phyloP scores from a whole-genome alignment of 495 filamentous ascomycete species.

The Neurospora sp. region DNA sequence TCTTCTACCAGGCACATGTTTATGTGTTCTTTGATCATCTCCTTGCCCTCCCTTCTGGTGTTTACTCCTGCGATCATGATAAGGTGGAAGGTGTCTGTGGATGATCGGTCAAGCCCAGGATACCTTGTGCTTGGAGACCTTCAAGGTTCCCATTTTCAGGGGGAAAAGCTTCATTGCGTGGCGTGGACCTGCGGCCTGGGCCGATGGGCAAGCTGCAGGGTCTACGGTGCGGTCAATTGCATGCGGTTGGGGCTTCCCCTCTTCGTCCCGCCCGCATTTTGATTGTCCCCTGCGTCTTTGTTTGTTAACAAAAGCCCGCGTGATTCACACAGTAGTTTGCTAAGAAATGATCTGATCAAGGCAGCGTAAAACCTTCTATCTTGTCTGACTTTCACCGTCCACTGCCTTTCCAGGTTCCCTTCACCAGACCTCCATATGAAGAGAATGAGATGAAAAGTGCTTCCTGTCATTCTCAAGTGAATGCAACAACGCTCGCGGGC shows the following conservation, averaged over 20 bases:
- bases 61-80: background rate
- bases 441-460: background rate
- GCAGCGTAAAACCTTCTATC: background rate
- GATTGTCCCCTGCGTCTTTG: background rate
- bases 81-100: background rate
- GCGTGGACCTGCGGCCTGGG: background rate
- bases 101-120: background rate
- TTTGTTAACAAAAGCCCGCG: background rate
- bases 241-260: background rate
- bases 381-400: slow-evolving; percentile 14
- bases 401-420: slow-evolving; percentile 8
- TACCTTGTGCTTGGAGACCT: background rate
- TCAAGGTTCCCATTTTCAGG: background rate
- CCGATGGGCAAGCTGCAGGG: background rate
- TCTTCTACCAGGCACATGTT: background rate
- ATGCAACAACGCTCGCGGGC: background rate
- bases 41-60: background rate
- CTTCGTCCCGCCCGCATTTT: background rate
- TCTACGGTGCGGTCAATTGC: background rate
- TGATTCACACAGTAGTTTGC: background rate
- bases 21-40: background rate
- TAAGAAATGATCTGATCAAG: background rate
- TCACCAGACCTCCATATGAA: background rate
- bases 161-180: background rate
- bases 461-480: background rate